Base-by-base conservation (phyloP, 192 early-diverging fungal genomes). In the Ambispora gerdemannii region DNA sequence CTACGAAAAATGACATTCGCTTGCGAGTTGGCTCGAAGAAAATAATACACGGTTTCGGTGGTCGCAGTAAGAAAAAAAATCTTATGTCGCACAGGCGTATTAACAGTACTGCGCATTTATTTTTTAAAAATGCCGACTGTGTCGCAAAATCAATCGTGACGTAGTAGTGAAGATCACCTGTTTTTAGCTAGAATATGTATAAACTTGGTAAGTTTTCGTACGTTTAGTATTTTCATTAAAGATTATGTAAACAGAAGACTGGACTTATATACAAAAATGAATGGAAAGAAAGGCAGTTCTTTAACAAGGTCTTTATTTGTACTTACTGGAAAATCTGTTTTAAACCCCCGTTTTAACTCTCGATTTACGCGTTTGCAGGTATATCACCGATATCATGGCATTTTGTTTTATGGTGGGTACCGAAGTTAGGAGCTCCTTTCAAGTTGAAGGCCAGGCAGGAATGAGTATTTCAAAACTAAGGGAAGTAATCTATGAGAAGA, bases 391-490 rank as follows among this genome's bases (percentile, higher is more conserved):
- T 27, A 65, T 65, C 6, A 65, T 65, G 43, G 33, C 7, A 64
- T 64, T 50, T 64, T 64, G 24, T 64, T 64, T 65, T 65, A 47
- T 60, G 58, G n/a, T 60, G 15, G 58, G 58, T 60, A 60, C 3
- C 28, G 19, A 60, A 1, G 3, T 65, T 65, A 20, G 24, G 35
- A 65, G 63, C 43, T 17, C 24, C 43, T 49, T 65, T 65, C 3
- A 28, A 43, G 43, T 65, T 65, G n/a, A 50, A 50, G 2, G 63
- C 25, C 0, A 28, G 0, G 34, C 24, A 65, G 24, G 43, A 65
- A 65, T 50, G 43, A 50, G 43, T 43, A 50, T 65, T 65, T 24
- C 43, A 65, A 8, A 65, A 6, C 24, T 65, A 6, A 65, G 19
- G 34, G 4, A 65, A 43, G 24, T 65, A 38, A 65, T 65, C 63